These are phyloP conservation scores for Scedosporium apiospermum DNA, from an alignment of 2,329 filamentous ascomycete genomes.

Conservation along the genomic window DNA sequence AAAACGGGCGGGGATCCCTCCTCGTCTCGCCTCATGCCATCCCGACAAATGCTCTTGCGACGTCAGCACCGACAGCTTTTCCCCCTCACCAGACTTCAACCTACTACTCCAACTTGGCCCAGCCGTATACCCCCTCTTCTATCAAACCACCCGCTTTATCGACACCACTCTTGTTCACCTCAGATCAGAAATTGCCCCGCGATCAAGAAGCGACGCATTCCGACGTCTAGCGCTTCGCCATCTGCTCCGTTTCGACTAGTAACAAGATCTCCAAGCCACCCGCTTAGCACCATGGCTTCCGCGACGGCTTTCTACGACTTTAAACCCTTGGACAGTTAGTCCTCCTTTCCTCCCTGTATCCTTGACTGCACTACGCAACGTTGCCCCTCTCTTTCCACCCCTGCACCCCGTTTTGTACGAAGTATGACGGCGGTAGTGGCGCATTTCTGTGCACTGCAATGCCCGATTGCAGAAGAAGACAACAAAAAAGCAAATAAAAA, in stretches of 20 bases:
- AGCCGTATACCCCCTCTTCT: background rate
- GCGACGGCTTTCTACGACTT: constrained; percentile 71
- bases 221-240: background rate
- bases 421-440: background rate
- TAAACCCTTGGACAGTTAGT: constrained; percentile 70
- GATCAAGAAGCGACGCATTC: background rate
- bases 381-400: background rate
- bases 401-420: background rate
- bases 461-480: background rate
- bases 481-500: background rate
- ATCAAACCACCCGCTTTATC: background rate
- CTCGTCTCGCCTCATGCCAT: background rate
- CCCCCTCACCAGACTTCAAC: background rate
- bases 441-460: background rate
- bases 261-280: constrained; percentile 43
- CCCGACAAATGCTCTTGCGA: background rate
- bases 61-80: background rate
- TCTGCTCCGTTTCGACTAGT: background rate
- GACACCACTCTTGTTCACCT: background rate
- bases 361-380: background rate
- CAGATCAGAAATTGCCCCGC: background rate
- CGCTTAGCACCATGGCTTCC: constrained; percentile 28
- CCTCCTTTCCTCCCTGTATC: background rate
- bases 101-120: background rate
- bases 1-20: background rate